phyloP scores from a whole-genome alignment of 2,329 filamentous ascomycete genomes.

The Aspergillus sojae region DNA sequence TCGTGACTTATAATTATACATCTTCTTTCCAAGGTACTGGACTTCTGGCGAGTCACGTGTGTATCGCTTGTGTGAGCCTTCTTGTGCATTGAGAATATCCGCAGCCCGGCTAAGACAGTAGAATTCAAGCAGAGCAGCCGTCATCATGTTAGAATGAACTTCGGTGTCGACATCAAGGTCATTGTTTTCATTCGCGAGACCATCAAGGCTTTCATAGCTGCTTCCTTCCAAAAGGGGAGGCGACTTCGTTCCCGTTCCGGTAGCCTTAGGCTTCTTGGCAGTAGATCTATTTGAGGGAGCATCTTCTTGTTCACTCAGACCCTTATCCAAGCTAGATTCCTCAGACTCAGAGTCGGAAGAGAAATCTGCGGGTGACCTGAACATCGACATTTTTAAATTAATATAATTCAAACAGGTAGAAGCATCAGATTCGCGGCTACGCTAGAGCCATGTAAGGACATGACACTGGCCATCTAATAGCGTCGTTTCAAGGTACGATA shows the following conservation, averaged over 20 bases:
- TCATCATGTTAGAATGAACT: constrained; percentile 45
- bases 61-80: constrained; percentile 37
- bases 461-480: constrained; percentile 9
- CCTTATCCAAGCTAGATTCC: constrained; percentile 31
- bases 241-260: constrained; percentile 10
- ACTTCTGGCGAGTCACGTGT: constrained; percentile 47
- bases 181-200: constrained; percentile 20
- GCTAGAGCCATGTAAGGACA: constrained; percentile 2
- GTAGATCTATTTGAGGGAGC: constrained; percentile 1
- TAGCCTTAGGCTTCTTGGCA: background rate
- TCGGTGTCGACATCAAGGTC: constrained; percentile 36
- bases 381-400: constrained; percentile 41
- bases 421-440: constrained; percentile 1
- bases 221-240: constrained; percentile 7
- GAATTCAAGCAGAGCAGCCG: constrained; percentile 48
- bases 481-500: background rate
- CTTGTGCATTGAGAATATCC: constrained; percentile 46
- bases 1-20: constrained; percentile 47
- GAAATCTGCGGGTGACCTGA: constrained; percentile 42
- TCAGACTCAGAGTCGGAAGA: constrained; percentile 39
- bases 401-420: background rate
- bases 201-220: background rate
- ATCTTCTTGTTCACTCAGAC: constrained; percentile 17
- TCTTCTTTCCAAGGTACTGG: constrained; percentile 43
- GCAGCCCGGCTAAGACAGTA: constrained; percentile 48